A percentile compares a stretch with the other conserved stretches of the same genome.
phyloP scores from a whole-genome alignment of 768 basidiomycete genomes.

The Kondoa subrosea region DNA sequence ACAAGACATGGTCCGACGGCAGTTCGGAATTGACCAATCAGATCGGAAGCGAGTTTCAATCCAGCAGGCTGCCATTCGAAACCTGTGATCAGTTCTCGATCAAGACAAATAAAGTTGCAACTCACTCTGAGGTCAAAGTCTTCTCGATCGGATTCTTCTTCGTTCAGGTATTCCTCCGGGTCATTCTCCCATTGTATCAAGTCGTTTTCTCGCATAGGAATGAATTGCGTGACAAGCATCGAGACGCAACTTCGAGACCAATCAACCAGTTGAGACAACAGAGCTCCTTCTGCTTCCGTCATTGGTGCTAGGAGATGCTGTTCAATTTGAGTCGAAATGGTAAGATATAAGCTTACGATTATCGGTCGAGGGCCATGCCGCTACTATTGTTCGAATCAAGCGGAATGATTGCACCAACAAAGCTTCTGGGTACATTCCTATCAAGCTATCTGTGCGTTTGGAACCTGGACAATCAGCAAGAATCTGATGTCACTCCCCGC shows the following conservation, averaged over 20 bases:
- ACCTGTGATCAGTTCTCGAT: not conserved
- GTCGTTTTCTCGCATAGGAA: slow-evolving; percentile 66
- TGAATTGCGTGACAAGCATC: slow-evolving; percentile 62
- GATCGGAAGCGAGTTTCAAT: slow-evolving; percentile 72
- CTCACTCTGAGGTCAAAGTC: slow-evolving; percentile 76
- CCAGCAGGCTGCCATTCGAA: slow-evolving; percentile 54
- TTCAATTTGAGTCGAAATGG: slow-evolving; percentile 17
- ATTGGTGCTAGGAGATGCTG: not conserved
- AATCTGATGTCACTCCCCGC: not conserved
- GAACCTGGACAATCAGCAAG: too few relatives aligned
- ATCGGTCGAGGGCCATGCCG: slow-evolving; percentile 40
- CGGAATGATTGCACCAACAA: not conserved
- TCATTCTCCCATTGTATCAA: slow-evolving; percentile 68
- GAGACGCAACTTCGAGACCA: slow-evolving; percentile 39
- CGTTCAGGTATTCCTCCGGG: slow-evolving; percentile 86
- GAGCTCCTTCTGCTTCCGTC: not conserved
- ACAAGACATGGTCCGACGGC: slow-evolving; percentile 52
- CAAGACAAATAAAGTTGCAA: not conserved
- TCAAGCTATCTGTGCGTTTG: not conserved
- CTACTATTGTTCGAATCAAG: not conserved
- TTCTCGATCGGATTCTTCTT: slow-evolving; percentile 78
- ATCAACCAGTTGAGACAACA: not conserved
- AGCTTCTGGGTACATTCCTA: not conserved
- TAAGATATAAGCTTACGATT: slow-evolving; percentile 17
- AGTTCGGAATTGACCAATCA: slow-evolving; percentile 52